Base-by-base conservation (phyloP, 495 filamentous ascomycete genomes). In the Astrocystis sublimbata region DNA sequence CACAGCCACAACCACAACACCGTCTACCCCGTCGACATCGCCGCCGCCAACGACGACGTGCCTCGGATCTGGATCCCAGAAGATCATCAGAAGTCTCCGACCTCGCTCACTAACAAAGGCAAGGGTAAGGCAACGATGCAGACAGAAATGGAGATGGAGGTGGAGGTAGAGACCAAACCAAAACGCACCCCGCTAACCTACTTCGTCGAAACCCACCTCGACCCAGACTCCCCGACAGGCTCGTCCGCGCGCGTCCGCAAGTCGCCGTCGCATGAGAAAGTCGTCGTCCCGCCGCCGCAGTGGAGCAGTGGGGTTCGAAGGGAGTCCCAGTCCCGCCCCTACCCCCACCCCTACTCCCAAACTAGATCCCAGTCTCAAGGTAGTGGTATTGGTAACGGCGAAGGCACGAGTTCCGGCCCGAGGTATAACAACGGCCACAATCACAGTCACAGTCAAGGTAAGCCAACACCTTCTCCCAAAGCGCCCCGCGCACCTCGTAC, bases 261-360 rank as follows among this genome's bases (percentile, higher is more conserved):
- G 30, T 62, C 59, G 0, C 50, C 38, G 2, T 45, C 60, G 3
- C 50, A 62, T 31, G 9, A 19, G 12, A 40, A 41, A 19, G 51
- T 62, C 6, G 19, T 38, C 13, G 15, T 62, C 12, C 60, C 60
- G 17, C 61, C 61, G 5, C 61, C 53, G 21, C 35, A 31, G 6
- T 53, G 61, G n/a, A n/a, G n/a, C n/a, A n/a, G n/a, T n/a, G n/a
- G n/a, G n/a, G 6, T 26, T 31, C 40, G 28, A 63, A 19, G 61
- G 61, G 33, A 24, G n/a, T 63, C 15, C 19, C 43, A 5, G 19
- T 63, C 1, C 43, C 61, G 0, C 12, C 19, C 7, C 4, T n/a
- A 28, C n/a, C 24, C 0, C n/a, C n/a, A n/a, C n/a, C n/a, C n/a
- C n/a, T n/a, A n/a, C n/a, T n/a, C n/a, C n/a, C n/a, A n/a, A n/a